Conservation (phyloP, 176 grass and related monocot species). For the Hyparrhenia diplandra region DNA sequence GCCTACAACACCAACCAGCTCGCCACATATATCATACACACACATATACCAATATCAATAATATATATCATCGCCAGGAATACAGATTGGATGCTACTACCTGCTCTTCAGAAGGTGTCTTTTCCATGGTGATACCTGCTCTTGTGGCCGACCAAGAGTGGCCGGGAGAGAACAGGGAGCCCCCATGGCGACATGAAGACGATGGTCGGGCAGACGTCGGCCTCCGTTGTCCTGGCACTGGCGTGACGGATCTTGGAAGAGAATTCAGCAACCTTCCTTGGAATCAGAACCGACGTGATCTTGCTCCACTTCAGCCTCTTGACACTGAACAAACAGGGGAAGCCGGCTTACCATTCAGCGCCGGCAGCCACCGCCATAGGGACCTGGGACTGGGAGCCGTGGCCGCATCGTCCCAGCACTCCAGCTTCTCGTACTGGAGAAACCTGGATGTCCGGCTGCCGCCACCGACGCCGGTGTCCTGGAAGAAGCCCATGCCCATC, state of each 20-base stretch:
- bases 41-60: no score
- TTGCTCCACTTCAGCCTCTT: conserved; percentile 44
- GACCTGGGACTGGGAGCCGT: background rate
- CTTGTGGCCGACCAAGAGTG: conserved; percentile 16
- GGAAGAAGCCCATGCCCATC: conserved; percentile 49
- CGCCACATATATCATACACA: background rate
- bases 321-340: conserved; percentile 10
- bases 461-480: conserved; percentile 12
- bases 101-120: background rate
- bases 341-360: conserved; percentile 7
- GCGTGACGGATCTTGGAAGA: conserved; percentile 30
- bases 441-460: background rate
- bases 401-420: background rate
- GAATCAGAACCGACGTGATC: conserved; percentile 31
- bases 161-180: conserved; percentile 49
- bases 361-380: conserved; percentile 17
- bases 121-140: conserved; percentile 33
- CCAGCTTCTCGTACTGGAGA: conserved; percentile 46
- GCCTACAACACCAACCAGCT: background rate
- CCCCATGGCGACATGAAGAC: conserved; percentile 60
- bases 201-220: conserved; percentile 12
- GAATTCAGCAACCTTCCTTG: conserved; percentile 24
- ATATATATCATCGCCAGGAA: background rate
- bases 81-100: background rate
- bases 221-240: background rate